A percentile compares a stretch with the other conserved stretches of the same genome.
Evolutionary conservation across 148 eudicot genomes (phyloP).

Genomic region (Vaccinium myrtillus): DNA sequence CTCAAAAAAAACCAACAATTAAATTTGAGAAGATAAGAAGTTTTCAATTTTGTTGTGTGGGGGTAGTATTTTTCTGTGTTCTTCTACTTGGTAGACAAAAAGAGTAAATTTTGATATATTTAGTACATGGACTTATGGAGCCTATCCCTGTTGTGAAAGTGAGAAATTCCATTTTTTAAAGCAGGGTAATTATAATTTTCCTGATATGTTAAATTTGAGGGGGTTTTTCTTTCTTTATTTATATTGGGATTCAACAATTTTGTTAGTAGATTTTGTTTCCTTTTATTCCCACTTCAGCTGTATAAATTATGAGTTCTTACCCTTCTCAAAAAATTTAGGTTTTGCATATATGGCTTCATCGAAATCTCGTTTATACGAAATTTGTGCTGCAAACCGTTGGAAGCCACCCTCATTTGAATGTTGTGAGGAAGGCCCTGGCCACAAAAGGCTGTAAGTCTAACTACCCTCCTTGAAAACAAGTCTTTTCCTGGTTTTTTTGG

Average conservation of each 20-base stretch:
- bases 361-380: slow-evolving; percentile 1
- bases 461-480: background rate
- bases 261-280: background rate
- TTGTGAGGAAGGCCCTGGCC: slow-evolving; percentile 5
- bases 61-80: background rate
- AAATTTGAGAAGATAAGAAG: too few species aligned
- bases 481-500: background rate
- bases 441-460: slow-evolving; percentile 2
- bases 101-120: background rate
- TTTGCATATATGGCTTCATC: background rate
- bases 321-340: background rate
- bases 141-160: background rate
- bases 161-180: background rate
- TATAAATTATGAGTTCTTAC: background rate
- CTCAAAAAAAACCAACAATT: too few species aligned
- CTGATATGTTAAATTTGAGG: background rate
- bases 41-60: too few species aligned
- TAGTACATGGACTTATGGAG: background rate
- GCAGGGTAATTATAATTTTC: background rate
- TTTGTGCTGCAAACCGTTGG: slow-evolving; percentile 14
- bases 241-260: background rate
- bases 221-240: background rate
- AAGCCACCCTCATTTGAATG: background rate
- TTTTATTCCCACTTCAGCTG: background rate
- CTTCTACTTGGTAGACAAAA: background rate